Base-by-base conservation (phyloP, 2,329 filamentous ascomycete species). In the Parastagonospora avenae region DNA sequence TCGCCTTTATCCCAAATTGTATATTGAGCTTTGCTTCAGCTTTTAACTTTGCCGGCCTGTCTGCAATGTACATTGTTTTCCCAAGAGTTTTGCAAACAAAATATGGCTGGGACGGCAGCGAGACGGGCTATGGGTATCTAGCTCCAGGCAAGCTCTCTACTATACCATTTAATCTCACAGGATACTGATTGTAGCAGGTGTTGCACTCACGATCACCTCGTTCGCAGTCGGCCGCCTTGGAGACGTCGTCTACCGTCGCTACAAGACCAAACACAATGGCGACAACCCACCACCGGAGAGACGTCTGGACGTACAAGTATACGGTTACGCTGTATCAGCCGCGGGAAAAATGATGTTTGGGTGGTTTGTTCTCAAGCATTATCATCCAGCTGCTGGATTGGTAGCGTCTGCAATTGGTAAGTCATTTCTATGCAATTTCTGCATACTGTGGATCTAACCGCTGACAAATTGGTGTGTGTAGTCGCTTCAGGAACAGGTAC, bases 401-500 rank as follows among this genome's bases (percentile, higher is more conserved):
- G 42, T 67, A 12, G 64, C 70, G 8, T 66, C 68, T 1, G 68
- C 69, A 12, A 32, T 74, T 7, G 62, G 68, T 52, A 46, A 40
- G 46, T 42, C 28, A 9, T 30, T 1, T 10, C 27, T 15, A 16
- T n/a, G 12, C 4, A 31, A 5, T 8, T 10, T 31, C 7, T 10
- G 11, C 27, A 10, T 11, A 14, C 8, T 10, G 12, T 30, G 32
- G 9, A 36, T 6, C n/a, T 11, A 11, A 12, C 4, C n/a, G 9
- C 31, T 32, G 11, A 41, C 42, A 12, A 10, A 33, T 14, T 14
- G n/a, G 15, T 12, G n/a, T 16, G 16, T 15, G 15, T 47, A 69
- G 72, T 66, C 14, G 67, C 66, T 4, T 66, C 74, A 32, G 74
- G 74, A 9, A 75, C 73, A 56, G 70, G 70, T 14, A 73, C 71